phyloP scores from a whole-genome alignment of 2,329 filamentous ascomycete genomes.

The Talaromyces sp. region DNA sequence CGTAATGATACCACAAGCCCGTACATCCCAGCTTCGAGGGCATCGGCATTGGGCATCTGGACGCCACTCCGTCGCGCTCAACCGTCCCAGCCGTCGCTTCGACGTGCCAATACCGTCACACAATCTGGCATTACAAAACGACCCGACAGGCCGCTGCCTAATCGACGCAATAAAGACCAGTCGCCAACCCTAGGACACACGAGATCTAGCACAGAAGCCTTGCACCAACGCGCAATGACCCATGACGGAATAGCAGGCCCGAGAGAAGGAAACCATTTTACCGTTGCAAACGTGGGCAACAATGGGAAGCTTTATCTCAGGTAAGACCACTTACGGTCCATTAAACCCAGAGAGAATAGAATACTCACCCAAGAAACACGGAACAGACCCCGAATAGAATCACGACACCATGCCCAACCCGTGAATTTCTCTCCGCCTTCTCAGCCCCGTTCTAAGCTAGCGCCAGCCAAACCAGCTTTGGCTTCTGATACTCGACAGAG shows the following conservation, averaged over 20 bases:
- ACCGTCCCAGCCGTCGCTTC: slow-evolving; percentile 23
- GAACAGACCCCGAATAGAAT: slow-evolving; percentile 33
- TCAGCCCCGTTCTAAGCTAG: slow-evolving; percentile 54
- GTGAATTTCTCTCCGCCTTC: slow-evolving; percentile 49
- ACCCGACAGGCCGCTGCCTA: slow-evolving; percentile 20
- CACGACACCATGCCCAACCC: slow-evolving; percentile 9
- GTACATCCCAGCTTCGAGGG: slow-evolving; percentile 1
- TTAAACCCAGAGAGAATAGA: slow-evolving; percentile 18
- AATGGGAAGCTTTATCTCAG: slow-evolving; percentile 78
- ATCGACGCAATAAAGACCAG: slow-evolving; percentile 29
- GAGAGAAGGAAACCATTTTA: slow-evolving; percentile 67
- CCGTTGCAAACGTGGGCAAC: slow-evolving; percentile 76
- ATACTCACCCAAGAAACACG: slow-evolving; percentile 8
- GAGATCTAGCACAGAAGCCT: slow-evolving; percentile 51
- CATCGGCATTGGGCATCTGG: slow-evolving; percentile 11
- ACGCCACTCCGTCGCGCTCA: slow-evolving; percentile 13
- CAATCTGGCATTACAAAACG: slow-evolving; percentile 28
- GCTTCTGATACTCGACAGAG: slow-evolving; percentile 29
- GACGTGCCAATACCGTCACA: slow-evolving; percentile 36
- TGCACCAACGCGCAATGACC: slow-evolving; percentile 41
- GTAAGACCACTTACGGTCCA: slow-evolving; percentile 41
- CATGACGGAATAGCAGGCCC: slow-evolving; percentile 57
- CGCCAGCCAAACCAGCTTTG: slow-evolving; percentile 26
- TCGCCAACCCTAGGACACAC: slow-evolving; percentile 34
- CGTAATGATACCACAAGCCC: background rate